phyloP scores from a whole-genome alignment of 108 stramenopile genomes.

The Stephanodiscus triporus region DNA sequence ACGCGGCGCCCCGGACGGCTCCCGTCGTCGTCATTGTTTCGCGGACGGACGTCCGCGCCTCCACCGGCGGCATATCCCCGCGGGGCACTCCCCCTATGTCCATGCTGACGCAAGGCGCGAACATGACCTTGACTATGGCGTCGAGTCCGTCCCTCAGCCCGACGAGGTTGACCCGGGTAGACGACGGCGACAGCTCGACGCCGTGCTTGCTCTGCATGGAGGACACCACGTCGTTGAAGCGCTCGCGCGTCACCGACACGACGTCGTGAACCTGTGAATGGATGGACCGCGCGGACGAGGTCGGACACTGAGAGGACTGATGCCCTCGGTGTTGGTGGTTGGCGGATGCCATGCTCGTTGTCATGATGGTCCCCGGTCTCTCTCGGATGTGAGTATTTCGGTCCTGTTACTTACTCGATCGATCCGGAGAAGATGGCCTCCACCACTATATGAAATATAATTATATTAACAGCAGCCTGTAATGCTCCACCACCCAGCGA shows the following conservation, averaged over 20 bases:
- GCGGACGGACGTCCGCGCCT: background rate
- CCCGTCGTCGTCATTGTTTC: too few relatives aligned
- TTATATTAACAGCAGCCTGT: too few relatives aligned
- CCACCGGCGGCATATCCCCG: slow-evolving; percentile 16
- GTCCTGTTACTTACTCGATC: too few relatives aligned
- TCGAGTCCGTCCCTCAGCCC: slow-evolving; percentile 20
- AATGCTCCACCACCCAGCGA: too few relatives aligned
- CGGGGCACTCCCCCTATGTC: slow-evolving; percentile 38
- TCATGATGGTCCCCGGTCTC: background rate
- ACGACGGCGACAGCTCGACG: background rate
- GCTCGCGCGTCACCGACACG: slow-evolving; percentile 2
- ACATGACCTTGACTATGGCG: slow-evolving; percentile 33
- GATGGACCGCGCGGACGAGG: background rate
- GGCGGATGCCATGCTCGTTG: background rate
- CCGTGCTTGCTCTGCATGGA: background rate
- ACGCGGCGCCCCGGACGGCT: background rate
- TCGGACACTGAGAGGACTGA: background rate
- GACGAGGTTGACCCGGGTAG: background rate
- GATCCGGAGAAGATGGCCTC: too few relatives aligned
- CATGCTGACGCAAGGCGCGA: slow-evolving; percentile 28
- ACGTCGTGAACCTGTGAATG: background rate
- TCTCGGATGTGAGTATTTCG: too few relatives aligned
- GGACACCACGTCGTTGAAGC: background rate
- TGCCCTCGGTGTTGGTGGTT: background rate
- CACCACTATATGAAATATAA: too few relatives aligned